Evolutionary conservation across 257 asterid genomes (phyloP).

Genomic region (Orobanche coerulescens): DNA sequence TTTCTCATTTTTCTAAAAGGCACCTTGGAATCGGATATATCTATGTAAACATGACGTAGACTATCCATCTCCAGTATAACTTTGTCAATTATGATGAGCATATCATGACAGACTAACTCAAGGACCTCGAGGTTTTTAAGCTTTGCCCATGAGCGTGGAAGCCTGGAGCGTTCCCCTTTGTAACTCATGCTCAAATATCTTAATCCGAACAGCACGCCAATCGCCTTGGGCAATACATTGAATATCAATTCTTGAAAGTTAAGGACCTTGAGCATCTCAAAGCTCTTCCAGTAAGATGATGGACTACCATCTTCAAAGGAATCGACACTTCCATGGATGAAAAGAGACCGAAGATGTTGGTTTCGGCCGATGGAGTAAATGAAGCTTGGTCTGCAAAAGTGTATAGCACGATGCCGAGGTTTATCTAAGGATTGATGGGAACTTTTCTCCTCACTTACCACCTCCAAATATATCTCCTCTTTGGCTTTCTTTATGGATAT

Average conservation of each 20-base stretch:
- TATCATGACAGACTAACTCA: slow-evolving; percentile 12
- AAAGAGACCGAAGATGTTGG: slow-evolving; percentile 17
- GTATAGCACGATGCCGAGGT: slow-evolving; percentile 14
- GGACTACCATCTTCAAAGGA: neutral
- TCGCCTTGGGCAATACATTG: neutral
- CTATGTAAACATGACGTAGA: slow-evolving; percentile 11
- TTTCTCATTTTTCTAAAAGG: too few relatives aligned
- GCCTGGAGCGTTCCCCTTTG: neutral
- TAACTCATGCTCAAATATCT: slow-evolving; percentile 18
- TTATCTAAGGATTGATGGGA: neutral
- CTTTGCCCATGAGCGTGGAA: slow-evolving; percentile 9
- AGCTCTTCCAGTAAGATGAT: slow-evolving; percentile 13
- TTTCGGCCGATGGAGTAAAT: neutral
- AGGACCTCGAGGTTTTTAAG: slow-evolving; percentile 19
- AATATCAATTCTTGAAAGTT: neutral
- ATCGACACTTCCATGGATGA: neutral
- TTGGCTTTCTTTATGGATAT: too few relatives aligned
- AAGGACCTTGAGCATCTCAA: slow-evolving; percentile 3
- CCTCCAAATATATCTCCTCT: too few relatives aligned
- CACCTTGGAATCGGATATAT: too few relatives aligned
- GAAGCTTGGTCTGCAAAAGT: neutral
- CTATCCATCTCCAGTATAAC: slow-evolving; percentile 15
- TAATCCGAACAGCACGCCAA: slow-evolving; percentile 8
- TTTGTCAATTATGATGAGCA: neutral
- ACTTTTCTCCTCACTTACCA: neutral